These are phyloP conservation scores for Aspergillus bombycis DNA, from an alignment of 2,329 filamentous ascomycete genomes.

Conservation along the genomic window DNA sequence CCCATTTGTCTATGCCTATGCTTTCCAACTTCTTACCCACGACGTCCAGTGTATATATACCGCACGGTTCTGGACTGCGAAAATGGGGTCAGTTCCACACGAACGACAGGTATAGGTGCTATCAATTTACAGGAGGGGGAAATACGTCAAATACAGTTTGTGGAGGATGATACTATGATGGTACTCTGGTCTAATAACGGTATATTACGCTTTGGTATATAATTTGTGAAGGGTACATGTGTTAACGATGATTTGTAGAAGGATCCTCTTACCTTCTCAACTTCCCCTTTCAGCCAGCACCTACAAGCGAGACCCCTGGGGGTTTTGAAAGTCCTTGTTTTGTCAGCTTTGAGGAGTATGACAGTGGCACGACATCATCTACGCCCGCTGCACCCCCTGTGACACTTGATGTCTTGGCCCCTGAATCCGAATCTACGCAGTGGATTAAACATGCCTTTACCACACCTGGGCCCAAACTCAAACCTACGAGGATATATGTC, in stretches of 20 bases:
- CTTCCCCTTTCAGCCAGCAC: conserved; percentile 32
- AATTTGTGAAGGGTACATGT: too few relatives aligned
- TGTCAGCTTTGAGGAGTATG: conserved; percentile 27
- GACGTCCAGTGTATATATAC: conserved; percentile 60
- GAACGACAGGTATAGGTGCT: conserved; percentile 33
- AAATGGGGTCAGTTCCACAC: conserved; percentile 61
- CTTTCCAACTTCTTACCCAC: background rate
- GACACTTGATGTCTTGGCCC: conserved; percentile 25
- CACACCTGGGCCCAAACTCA: conserved; percentile 45
- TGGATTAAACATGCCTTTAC: conserved; percentile 53
- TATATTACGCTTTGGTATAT: conserved; percentile 19
- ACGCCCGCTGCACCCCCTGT: conserved; percentile 18
- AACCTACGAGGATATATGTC: conserved; percentile 54
- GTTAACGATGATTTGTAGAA: conserved; percentile 18
- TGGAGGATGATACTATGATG: conserved; percentile 64
- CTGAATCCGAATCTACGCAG: conserved; percentile 18
- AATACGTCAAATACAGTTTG: conserved; percentile 67
- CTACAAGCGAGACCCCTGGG: conserved; percentile 6
- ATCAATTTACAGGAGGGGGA: conserved; percentile 38
- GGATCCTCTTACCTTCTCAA: conserved; percentile 38
- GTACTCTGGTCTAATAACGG: conserved; percentile 55
- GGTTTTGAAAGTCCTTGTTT: conserved; percentile 18
- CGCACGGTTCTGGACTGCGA: conserved; percentile 55
- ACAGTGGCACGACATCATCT: conserved; percentile 13
- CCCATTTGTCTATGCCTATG: background rate